Conservation (phyloP, 306 rosid genomes). For the Fragaria nilgerrensis region DNA sequence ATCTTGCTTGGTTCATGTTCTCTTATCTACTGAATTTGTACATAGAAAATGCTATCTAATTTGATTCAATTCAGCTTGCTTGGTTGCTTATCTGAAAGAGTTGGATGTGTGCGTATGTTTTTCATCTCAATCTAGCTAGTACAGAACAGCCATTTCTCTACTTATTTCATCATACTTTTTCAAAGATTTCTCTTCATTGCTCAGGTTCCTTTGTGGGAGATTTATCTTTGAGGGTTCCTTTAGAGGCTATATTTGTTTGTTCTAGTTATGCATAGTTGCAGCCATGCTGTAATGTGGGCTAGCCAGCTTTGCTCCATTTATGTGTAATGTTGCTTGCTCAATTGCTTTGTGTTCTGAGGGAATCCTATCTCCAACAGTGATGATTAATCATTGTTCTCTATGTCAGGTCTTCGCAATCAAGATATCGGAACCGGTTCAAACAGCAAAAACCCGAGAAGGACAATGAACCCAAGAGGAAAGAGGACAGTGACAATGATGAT, state of each 20-base stretch:
- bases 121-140: background rate
- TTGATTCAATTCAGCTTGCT: background rate
- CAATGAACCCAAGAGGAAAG: slow-evolving; percentile 12
- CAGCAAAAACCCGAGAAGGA: background rate
- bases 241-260: background rate
- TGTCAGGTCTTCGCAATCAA: slow-evolving; percentile 17
- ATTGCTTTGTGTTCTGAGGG: background rate
- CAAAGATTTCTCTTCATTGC: background rate
- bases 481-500: slow-evolving; percentile 21
- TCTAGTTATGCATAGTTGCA: background rate
- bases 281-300: background rate
- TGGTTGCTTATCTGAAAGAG: background rate
- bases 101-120: background rate
- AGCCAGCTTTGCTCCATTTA: background rate
- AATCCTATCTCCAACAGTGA: background rate
- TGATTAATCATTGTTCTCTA: background rate
- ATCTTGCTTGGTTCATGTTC: background rate
- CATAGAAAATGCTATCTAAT: background rate
- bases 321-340: background rate
- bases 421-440: slow-evolving; percentile 10
- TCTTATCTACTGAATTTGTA: background rate
- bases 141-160: background rate
- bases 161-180: background rate
- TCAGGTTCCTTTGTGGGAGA: background rate
- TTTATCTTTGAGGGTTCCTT: background rate